Percentiles rank a stretch among this genome's conserved stretches.
Evolutionary conservation across 495 filamentous ascomycete species (phyloP).

Genomic region (Talaromyces wortmannii): DNA sequence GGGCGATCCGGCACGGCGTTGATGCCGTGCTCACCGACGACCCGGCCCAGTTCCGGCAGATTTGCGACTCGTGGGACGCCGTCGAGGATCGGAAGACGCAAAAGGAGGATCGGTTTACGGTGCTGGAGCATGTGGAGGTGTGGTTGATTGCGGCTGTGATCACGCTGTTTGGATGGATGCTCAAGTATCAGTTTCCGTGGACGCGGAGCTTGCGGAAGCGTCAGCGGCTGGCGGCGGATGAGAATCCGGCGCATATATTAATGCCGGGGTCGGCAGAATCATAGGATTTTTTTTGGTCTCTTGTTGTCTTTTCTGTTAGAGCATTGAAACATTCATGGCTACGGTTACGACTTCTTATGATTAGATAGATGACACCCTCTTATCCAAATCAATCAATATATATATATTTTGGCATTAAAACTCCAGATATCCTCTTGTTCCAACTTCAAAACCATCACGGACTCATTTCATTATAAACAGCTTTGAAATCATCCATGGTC

Average conservation of each 20-base stretch:
- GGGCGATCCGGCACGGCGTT: slow-evolving; percentile 48
- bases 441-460: no score
- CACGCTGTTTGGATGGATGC: slow-evolving; percentile 20
- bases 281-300: no score
- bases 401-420: no score
- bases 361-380: neutral
- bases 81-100: neutral
- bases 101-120: neutral
- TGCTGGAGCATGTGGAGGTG: neutral
- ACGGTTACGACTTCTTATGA: no score
- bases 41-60: slow-evolving; percentile 36
- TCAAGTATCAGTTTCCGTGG: slow-evolving; percentile 9
- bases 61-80: slow-evolving; percentile 26
- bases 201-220: slow-evolving; percentile 1
- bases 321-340: no score
- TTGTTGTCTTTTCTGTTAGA: no score
- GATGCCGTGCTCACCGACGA: slow-evolving; percentile 57
- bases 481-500: no score
- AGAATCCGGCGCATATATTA: slow-evolving; percentile 9
- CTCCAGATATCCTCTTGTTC: no score
- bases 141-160: slow-evolving; percentile 6
- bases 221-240: slow-evolving; percentile 4
- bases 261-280: no score
- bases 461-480: no score
- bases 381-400: no score